Evolutionary conservation across 345 rosid genomes (phyloP), one percentile per base, ranked within the genome.

Genomic region (Boechera stricta): DNA sequence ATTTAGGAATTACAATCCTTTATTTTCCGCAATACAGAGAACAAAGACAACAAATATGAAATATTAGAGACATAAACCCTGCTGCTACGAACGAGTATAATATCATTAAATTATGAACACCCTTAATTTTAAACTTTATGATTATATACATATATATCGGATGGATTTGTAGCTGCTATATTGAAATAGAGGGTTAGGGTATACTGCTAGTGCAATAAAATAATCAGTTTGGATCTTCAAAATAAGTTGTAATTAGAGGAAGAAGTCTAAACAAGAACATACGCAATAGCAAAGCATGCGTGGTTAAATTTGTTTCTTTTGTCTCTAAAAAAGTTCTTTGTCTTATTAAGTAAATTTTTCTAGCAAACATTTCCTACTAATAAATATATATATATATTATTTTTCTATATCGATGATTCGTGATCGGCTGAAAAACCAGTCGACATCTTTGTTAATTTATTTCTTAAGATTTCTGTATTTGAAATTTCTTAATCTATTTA

Each of bases 321-420:
- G 2, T 33, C 5, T 5, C 0, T 6, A 60, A 61, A 5, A 13
- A 55, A 6, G 29, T 45, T 11, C 26, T 45, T 35, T 45, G 55
- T 44, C 48, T 28, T 24, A 24, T 24, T 38, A 62, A 11, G 3
- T 32, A 58, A 33, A 6, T 6, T 8, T 13, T 32, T 71, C 3
- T 21, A 8, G 3, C 69, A 72, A 62, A 6, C 31, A n/a, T 29
- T 11, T 15, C 7, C 12, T 35, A 52, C 2, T 48, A 47, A 13
- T 6, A 21, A 1, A 21, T 21, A 21, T 21, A 21, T 21, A 21
- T 21, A 21, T 21, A 21, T 21, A 21, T 21, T 16, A 16, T 16
- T 28, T 69, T 69, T 69, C 53, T 56, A 32, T 21, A 60, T 51
- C 11, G 35, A 33, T 65, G 71, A 36, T 33, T 39, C 39, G 6